These are phyloP conservation scores for Arthrobotrys pseudoclavata DNA, from an alignment of 2,329 filamentous ascomycete species.

Conservation along the genomic window DNA sequence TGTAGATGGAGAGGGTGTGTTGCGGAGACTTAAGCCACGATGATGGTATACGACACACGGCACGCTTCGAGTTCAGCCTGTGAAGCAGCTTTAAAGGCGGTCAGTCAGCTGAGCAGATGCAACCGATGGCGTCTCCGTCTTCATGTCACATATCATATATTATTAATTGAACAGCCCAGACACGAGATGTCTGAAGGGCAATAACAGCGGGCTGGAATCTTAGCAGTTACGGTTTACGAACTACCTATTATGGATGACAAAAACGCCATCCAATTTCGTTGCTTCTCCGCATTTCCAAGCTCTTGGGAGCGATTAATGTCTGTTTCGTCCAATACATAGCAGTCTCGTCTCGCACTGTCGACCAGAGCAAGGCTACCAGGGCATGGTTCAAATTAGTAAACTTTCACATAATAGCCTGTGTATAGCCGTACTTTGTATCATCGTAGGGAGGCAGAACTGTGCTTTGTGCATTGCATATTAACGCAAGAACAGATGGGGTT, in stretches of 20 bases:
- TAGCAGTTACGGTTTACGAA: constrained; percentile 20
- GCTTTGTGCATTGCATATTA: constrained; percentile 52
- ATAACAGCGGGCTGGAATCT: constrained; percentile 18
- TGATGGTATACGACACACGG: constrained; percentile 20
- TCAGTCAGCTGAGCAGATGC: constrained; percentile 39
- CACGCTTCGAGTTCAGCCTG: constrained; percentile 37
- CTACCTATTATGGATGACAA: constrained; percentile 12
- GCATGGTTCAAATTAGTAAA: constrained; percentile 34
- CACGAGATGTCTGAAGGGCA: constrained; percentile 26
- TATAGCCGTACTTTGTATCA: constrained; percentile 26
- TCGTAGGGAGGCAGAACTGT: constrained; percentile 43
- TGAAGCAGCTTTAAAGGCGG: constrained; percentile 21
- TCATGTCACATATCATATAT: constrained; percentile 46
- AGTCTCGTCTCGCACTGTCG: constrained; percentile 43
- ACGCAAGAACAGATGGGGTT: constrained; percentile 31
- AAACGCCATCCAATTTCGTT: constrained; percentile 52
- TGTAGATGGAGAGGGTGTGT: constrained; percentile 33
- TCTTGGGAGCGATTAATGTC: constrained; percentile 48
- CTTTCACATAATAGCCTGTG: constrained; percentile 44
- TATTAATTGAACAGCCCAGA: constrained; percentile 34
- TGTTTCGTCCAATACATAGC: constrained; percentile 50
- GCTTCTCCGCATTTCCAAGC: constrained; percentile 54
- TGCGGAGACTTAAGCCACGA: neutral
- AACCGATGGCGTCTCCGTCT: constrained; percentile 24
- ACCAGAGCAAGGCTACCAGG: constrained; percentile 39